Percentiles rank a stretch among this genome's conserved stretches.
These are phyloP conservation scores for Digitaria exilis DNA, from an alignment of 202 grass and related monocot species.

Conservation along the genomic window DNA sequence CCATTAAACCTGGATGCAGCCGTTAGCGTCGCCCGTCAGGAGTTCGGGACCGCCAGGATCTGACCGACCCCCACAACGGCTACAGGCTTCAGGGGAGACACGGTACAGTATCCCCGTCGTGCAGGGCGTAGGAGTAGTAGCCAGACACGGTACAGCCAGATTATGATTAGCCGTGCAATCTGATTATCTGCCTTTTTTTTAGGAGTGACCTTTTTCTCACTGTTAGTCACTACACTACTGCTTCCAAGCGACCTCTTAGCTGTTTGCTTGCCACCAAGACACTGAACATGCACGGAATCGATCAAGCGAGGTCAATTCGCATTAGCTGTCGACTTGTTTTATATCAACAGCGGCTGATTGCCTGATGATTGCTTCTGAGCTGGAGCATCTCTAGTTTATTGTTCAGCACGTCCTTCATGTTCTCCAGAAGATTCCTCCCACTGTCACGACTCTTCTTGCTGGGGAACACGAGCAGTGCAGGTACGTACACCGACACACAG, in stretches of 20 bases:
- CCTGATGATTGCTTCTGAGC: conserved; percentile 20
- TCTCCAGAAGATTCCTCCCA: not conserved
- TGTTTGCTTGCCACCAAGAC: not conserved
- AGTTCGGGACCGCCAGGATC: not conserved
- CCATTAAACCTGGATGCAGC: not conserved
- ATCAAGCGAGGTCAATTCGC: conserved; percentile 14
- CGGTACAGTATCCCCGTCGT: not conserved
- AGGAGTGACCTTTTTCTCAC: not conserved
- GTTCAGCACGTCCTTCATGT: not conserved
- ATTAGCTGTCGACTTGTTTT: conserved; percentile 12
- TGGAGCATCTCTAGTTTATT: conserved; percentile 34
- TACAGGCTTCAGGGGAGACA: not conserved
- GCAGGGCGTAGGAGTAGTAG: not conserved
- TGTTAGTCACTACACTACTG: not conserved
- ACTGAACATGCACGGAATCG: not conserved
- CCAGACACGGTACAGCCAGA: too few relatives aligned
- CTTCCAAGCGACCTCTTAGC: not conserved
- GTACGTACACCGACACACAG: not conserved
- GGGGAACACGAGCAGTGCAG: not conserved
- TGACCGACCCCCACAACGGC: not conserved
- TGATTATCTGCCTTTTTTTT: not conserved
- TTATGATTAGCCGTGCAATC: not conserved
- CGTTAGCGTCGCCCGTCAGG: not conserved
- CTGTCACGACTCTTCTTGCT: not conserved
- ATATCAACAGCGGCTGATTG: not conserved